Evolutionary conservation across 495 filamentous ascomycete genomes (phyloP).

Genomic region (Staphylotrichum tortipilum): DNA sequence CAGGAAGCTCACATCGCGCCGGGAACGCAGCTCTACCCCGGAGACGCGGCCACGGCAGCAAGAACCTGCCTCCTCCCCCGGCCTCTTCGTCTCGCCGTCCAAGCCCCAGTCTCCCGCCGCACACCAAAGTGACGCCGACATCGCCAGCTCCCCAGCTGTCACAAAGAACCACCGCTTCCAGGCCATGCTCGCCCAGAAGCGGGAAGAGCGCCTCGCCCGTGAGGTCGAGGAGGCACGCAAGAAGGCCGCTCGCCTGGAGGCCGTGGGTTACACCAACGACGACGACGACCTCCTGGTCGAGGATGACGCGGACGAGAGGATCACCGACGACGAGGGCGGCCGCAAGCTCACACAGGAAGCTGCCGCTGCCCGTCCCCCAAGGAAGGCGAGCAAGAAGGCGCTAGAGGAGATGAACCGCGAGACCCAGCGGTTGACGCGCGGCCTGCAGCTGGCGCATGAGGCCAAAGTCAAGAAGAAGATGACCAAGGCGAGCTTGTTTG

Average conservation of each 20-base stretch:
- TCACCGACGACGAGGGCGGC: constrained; percentile 49
- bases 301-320: constrained; percentile 41
- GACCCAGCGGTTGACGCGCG: constrained; percentile 82
- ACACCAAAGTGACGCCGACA: constrained; percentile 37
- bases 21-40: constrained; percentile 29
- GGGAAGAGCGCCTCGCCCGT: constrained; percentile 56
- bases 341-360: constrained; percentile 52
- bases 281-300: constrained; percentile 19
- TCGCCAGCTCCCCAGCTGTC: constrained; percentile 34
- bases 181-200: constrained; percentile 62
- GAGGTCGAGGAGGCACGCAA: constrained; percentile 48
- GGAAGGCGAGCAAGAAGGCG: constrained; percentile 92
- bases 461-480: constrained; percentile 88
- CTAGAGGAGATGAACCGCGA: constrained; percentile 91
- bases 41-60: constrained; percentile 12
- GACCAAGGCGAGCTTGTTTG: constrained; percentile 73
- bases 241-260: constrained; percentile 37
- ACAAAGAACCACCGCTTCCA: constrained; percentile 50
- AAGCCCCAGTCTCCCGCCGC: constrained; percentile 13
- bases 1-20: constrained; percentile 27
- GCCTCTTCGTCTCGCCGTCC: constrained; percentile 35
- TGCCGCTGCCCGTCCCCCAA: constrained; percentile 47
- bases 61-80: constrained; percentile 28
- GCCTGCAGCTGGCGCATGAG: constrained; percentile 85
- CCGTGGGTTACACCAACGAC: constrained; percentile 24